These are phyloP conservation scores for Castanospermum australe DNA, from an alignment of 306 rosid species.

Conservation along the genomic window DNA sequence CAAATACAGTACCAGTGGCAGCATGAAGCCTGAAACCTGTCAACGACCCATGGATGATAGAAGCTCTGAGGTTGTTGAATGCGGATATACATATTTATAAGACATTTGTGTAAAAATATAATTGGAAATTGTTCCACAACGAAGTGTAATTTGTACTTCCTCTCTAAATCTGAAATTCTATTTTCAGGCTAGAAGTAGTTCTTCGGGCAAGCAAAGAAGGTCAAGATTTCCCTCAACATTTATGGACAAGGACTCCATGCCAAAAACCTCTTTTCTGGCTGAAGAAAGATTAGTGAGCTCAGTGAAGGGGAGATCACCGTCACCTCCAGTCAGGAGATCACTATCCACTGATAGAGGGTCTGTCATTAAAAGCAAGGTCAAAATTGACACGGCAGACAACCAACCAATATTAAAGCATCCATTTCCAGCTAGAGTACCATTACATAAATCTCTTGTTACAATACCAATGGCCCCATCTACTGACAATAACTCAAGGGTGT, in stretches of 20 bases:
- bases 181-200: conserved; percentile 81
- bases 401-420: conserved; percentile 56
- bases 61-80: conserved; percentile 55
- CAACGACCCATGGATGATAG: conserved; percentile 59
- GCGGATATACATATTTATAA: background rate
- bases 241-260: conserved; percentile 59
- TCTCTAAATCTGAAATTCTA: conserved; percentile 5
- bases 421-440: conserved; percentile 62
- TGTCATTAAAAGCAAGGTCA: conserved; percentile 56
- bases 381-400: conserved; percentile 53
- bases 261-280: conserved; percentile 50
- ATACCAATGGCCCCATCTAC: conserved; percentile 33
- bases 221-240: conserved; percentile 67
- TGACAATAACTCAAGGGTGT: conserved; percentile 40
- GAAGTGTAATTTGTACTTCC: background rate
- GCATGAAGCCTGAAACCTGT: conserved; percentile 54
- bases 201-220: conserved; percentile 89
- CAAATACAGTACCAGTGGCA: conserved; percentile 44
- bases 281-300: conserved; percentile 67
- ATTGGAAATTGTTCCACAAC: background rate
- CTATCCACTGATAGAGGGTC: conserved; percentile 88
- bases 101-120: background rate
- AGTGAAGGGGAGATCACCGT: conserved; percentile 70
- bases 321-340: conserved; percentile 87
- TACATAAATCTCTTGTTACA: conserved; percentile 56